A percentile compares a stretch with the other conserved stretches of the same genome.
Conservation (phyloP, 441 rosid species). For the Manihot esculenta region DNA sequence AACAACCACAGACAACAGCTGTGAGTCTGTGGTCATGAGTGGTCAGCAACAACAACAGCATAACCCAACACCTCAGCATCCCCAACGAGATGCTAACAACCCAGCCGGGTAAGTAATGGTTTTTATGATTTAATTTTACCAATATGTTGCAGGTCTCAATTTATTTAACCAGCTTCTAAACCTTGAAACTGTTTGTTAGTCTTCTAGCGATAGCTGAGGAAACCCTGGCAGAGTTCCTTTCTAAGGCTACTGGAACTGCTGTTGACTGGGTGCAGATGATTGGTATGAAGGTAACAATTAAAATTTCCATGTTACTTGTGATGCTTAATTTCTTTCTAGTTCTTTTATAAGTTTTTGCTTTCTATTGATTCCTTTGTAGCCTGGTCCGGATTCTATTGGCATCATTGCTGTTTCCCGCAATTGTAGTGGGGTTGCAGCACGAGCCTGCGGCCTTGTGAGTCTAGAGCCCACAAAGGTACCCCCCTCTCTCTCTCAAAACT, state of each 20-base stretch:
- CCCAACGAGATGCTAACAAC: conserved; percentile 86
- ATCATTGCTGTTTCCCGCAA: conserved; percentile 97
- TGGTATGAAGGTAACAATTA: conserved; percentile 88
- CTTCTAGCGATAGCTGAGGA: conserved; percentile 94
- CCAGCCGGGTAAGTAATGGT: conserved; percentile 77
- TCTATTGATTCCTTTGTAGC: conserved; percentile 42
- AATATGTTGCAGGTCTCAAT: conserved; percentile 7
- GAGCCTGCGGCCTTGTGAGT: conserved; percentile 99
- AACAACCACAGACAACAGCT: conserved; percentile 98
- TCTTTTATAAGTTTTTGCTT: not conserved
- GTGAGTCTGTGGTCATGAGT: conserved; percentile 97
- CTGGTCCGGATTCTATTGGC: conserved; percentile 99
- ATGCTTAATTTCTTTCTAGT: not conserved
- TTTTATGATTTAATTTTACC: not conserved
- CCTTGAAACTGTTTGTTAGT: conserved; percentile 32
- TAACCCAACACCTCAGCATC: conserved; percentile 88
- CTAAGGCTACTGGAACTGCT: conserved; percentile 99
- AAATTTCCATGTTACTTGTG: not conserved
- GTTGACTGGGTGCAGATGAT: conserved; percentile 99
- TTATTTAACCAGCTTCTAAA: conserved; percentile 13
- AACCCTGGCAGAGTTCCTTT: conserved; percentile 98
- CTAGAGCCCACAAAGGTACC: conserved; percentile 90
- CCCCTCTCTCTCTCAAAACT: not conserved
- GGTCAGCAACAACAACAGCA: conserved; percentile 95
- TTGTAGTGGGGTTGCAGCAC: conserved; percentile 96